A percentile compares a stretch with the other conserved stretches of the same genome.
Conservation (phyloP, 306 rosid genomes). For the Cotoneaster glaucophyllus region DNA sequence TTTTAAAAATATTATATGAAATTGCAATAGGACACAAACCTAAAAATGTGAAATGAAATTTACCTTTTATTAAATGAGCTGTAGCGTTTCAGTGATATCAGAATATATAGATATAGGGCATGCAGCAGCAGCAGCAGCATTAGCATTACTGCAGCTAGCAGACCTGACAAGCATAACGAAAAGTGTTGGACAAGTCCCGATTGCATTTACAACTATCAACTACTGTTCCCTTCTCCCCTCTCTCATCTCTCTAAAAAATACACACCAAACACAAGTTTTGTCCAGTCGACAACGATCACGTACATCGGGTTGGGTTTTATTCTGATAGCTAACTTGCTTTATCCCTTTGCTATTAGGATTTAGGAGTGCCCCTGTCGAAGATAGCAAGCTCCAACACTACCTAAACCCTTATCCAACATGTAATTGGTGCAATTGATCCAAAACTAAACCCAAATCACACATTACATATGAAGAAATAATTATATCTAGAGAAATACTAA, state of each 20-base stretch:
- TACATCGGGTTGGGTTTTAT: neutral
- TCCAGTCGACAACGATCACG: neutral
- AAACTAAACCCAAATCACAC: neutral
- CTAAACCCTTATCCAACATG: neutral
- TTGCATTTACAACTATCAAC: neutral
- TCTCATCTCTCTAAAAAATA: neutral
- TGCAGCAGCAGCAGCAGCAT: neutral
- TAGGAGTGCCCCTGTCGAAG: neutral
- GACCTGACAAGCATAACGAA: slow-evolving; percentile 29
- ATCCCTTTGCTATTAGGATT: neutral
- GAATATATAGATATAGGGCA: neutral
- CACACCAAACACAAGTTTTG: neutral
- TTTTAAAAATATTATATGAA: too few species aligned
- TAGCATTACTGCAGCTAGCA: slow-evolving; percentile 1
- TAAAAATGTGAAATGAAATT: too few species aligned
- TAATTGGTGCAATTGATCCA: neutral
- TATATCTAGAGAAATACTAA: too few species aligned
- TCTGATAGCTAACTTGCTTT: neutral
- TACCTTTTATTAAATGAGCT: neutral
- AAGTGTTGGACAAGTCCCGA: slow-evolving; percentile 1
- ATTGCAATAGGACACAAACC: too few species aligned
- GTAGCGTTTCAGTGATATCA: neutral
- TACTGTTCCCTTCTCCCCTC: neutral
- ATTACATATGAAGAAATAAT: neutral
- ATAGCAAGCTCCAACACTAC: neutral